Conservation (phyloP, 1,284 basidiomycete species). For the Somion occarium region DNA sequence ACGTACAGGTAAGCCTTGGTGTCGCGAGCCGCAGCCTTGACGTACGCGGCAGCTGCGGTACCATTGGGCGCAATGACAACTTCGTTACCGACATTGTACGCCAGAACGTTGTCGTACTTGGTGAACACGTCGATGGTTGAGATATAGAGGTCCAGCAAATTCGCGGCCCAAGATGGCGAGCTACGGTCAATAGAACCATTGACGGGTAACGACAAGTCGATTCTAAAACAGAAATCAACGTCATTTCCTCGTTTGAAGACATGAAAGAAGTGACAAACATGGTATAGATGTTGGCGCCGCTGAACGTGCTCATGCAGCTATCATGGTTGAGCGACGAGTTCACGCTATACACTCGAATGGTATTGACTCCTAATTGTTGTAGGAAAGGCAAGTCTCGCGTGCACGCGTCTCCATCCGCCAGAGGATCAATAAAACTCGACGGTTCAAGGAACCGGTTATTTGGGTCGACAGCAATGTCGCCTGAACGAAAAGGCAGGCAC, state of each 20-base stretch:
- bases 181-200: conserved; percentile 84
- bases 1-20: conserved; percentile 78
- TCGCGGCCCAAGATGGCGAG: conserved; percentile 78
- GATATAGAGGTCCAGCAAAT: conserved; percentile 77
- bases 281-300: conserved; percentile 81
- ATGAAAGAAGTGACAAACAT: conserved; percentile 48
- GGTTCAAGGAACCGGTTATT: conserved; percentile 80
- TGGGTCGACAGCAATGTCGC: conserved; percentile 29
- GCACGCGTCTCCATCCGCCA: conserved; percentile 67
- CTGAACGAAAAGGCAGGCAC: conserved; percentile 14
- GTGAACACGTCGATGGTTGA: conserved; percentile 74
- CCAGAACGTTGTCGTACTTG: conserved; percentile 82
- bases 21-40: conserved; percentile 91
- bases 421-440: conserved; percentile 70
- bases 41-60: conserved; percentile 70
- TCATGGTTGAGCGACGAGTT: conserved; percentile 82
- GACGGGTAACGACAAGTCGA: conserved; percentile 80
- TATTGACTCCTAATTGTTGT: conserved; percentile 64
- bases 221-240: conserved; percentile 38
- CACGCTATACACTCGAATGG: conserved; percentile 83
- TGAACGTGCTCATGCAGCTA: conserved; percentile 77
- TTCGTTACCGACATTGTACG: conserved; percentile 88
- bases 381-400: conserved; percentile 77
- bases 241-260: conserved; percentile 5
- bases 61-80: conserved; percentile 59